A percentile compares a stretch with the other conserved stretches of the same genome.
Conservation (phyloP, 2,329 filamentous ascomycete species). For the Penicillium freii region DNA sequence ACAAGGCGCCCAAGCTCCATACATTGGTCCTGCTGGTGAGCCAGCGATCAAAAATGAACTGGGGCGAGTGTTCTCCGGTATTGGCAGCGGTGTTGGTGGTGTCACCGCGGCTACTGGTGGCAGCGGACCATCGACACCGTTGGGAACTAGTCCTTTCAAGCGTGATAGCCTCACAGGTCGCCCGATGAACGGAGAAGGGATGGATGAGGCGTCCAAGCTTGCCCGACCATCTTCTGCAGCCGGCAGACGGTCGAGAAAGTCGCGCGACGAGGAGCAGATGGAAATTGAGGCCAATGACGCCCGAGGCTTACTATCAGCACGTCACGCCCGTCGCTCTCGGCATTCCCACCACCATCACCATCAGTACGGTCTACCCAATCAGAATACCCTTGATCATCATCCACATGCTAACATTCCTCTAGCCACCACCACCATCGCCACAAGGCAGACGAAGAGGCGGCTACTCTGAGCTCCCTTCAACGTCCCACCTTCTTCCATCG, state of each 20-base stretch:
- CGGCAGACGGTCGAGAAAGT: constrained; percentile 62
- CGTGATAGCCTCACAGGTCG: constrained; percentile 50
- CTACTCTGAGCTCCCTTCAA: constrained; percentile 23
- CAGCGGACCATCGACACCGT: constrained; percentile 56
- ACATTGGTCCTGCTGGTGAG: constrained; percentile 74
- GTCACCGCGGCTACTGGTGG: constrained; percentile 49
- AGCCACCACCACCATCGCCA: constrained; percentile 56
- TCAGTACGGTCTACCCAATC: constrained; percentile 45
- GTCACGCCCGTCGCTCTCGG: constrained; percentile 63
- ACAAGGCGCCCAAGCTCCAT: constrained; percentile 81
- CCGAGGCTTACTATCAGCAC: constrained; percentile 58
- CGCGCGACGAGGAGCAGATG: constrained; percentile 72
- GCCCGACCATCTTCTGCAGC: constrained; percentile 48
- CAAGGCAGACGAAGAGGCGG: constrained; percentile 50
- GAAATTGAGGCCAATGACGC: constrained; percentile 67
- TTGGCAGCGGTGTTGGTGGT: constrained; percentile 67
- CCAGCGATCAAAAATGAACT: constrained; percentile 93
- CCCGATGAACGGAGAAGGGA: constrained; percentile 39
- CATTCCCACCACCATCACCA: constrained; percentile 59
- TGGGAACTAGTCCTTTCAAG: constrained; percentile 52
- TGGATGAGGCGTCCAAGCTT: constrained; percentile 40
- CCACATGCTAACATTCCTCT: constrained; percentile 19
- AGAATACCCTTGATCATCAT: neutral
- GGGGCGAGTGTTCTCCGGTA: constrained; percentile 92
- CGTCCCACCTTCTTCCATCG: constrained; percentile 31